A percentile compares a stretch with the other conserved stretches of the same genome.
These are phyloP conservation scores for Trametes villosa DNA, from an alignment of 768 basidiomycete genomes.

Conservation along the genomic window DNA sequence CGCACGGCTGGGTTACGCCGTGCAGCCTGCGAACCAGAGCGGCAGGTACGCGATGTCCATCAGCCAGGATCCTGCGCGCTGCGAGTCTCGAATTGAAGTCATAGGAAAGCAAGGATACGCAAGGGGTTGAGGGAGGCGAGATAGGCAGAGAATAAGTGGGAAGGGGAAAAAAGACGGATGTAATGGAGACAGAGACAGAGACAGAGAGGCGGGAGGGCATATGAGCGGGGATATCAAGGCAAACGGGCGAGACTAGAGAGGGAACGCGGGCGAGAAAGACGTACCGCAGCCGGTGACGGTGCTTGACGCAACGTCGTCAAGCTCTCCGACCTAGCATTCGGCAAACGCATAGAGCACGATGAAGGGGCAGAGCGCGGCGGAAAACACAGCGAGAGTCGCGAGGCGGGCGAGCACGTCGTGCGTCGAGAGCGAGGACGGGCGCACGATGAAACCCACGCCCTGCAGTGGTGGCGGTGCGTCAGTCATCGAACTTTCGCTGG, in stretches of 20 bases:
- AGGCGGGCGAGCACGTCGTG: conserved; percentile 49
- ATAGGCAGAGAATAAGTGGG: too few species aligned
- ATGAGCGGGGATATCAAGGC: too few species aligned
- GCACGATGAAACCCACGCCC: conserved; percentile 65
- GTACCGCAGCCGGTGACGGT: not conserved
- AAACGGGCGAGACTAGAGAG: too few species aligned
- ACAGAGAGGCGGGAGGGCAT: too few species aligned
- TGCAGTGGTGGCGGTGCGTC: too few species aligned
- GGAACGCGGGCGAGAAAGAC: too few species aligned
- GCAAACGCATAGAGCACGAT: conserved; percentile 70
- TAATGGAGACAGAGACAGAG: too few species aligned
- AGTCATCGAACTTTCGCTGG: too few species aligned
- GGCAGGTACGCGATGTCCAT: conserved; percentile 70
- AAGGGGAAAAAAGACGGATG: too few species aligned
- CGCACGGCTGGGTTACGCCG: conserved; percentile 71
- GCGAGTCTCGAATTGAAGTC: conserved; percentile 1
- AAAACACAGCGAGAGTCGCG: conserved; percentile 52
- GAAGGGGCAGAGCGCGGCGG: conserved; percentile 69
- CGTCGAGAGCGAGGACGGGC: conserved; percentile 62
- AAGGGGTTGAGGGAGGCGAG: too few species aligned
- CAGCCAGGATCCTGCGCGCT: conserved; percentile 67
- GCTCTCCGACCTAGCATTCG: conserved; percentile 57
- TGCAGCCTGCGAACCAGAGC: conserved; percentile 65
- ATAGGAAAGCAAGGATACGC: too few species aligned
- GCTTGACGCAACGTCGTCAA: conserved; percentile 45